These are phyloP conservation scores for Botrytis deweyae DNA, from an alignment of 2,329 filamentous ascomycete genomes.

Conservation along the genomic window DNA sequence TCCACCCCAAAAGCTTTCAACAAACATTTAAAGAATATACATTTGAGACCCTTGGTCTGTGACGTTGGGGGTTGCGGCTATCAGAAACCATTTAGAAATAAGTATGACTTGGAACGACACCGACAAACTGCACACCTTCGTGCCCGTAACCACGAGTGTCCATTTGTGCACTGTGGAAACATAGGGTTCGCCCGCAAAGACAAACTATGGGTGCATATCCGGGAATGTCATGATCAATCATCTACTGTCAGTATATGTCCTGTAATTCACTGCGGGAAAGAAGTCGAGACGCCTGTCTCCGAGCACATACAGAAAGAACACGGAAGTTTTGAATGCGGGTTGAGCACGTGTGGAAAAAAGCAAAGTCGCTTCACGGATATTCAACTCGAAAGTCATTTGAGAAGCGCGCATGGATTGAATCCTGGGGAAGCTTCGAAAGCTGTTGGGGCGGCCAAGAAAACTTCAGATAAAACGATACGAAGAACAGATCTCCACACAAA, in stretches of 20 bases:
- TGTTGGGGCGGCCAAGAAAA: not conserved
- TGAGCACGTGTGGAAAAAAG: not conserved
- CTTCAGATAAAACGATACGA: not conserved
- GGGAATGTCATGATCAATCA: not conserved
- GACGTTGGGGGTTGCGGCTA: not conserved
- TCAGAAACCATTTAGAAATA: constrained; percentile 19
- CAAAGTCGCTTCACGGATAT: not conserved
- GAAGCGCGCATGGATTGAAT: not conserved
- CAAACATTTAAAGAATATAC: constrained; percentile 10
- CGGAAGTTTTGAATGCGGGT: constrained; percentile 7
- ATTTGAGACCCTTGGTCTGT: constrained; percentile 2
- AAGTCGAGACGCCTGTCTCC: not conserved
- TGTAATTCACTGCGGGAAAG: not conserved
- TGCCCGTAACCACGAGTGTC: constrained; percentile 6
- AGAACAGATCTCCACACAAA: not conserved
- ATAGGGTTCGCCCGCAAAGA: constrained; percentile 7
- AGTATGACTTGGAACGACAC: constrained; percentile 16
- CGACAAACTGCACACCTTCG: not conserved
- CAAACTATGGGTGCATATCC: constrained; percentile 9
- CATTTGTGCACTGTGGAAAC: not conserved
- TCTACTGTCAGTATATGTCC: not conserved
- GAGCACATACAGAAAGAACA: constrained; percentile 16
- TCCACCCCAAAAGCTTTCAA: not conserved
- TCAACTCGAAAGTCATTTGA: not conserved
- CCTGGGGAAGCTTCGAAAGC: not conserved